These are phyloP conservation scores for Pyrenophora graminea DNA, from an alignment of 2,329 filamentous ascomycete genomes.

Conservation along the genomic window DNA sequence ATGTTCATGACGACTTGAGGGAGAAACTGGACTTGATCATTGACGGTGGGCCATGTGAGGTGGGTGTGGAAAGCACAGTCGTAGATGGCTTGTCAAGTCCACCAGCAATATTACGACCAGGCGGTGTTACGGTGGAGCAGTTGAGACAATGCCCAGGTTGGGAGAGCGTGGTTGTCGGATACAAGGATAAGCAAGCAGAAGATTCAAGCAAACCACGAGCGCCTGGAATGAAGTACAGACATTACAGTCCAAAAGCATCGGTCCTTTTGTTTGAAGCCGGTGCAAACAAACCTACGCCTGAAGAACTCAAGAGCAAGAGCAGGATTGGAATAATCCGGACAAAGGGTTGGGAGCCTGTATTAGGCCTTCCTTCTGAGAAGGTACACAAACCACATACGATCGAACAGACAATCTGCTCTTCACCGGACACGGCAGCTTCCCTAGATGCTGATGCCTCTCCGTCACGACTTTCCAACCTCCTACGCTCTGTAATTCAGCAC, in stretches of 20 bases:
- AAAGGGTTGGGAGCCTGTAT: constrained; percentile 29
- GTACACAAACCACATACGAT: constrained; percentile 1
- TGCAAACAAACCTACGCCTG: constrained; percentile 33
- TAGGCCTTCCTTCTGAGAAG: constrained; percentile 19
- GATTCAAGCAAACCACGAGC: constrained; percentile 70
- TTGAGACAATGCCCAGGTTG: constrained; percentile 76
- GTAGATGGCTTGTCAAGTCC: constrained; percentile 85
- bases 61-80: constrained; percentile 96
- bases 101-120: constrained; percentile 81
- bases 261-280: constrained; percentile 79
- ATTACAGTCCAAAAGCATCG: constrained; percentile 88
- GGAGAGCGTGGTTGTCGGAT: constrained; percentile 76
- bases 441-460: not conserved
- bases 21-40: constrained; percentile 85
- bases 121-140: constrained; percentile 82
- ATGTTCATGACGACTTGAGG: constrained; percentile 82
- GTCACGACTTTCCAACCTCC: constrained; percentile 34
- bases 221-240: constrained; percentile 98
- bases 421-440: not conserved
- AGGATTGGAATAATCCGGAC: constrained; percentile 50
- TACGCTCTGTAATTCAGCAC: constrained; percentile 43
- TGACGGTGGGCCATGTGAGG: constrained; percentile 82
- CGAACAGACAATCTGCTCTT: constrained; percentile 17
- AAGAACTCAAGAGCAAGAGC: constrained; percentile 36
- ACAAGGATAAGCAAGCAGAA: constrained; percentile 72